phyloP scores from a whole-genome alignment of 768 basidiomycete genomes.

The Cystobasidium onofrii region DNA sequence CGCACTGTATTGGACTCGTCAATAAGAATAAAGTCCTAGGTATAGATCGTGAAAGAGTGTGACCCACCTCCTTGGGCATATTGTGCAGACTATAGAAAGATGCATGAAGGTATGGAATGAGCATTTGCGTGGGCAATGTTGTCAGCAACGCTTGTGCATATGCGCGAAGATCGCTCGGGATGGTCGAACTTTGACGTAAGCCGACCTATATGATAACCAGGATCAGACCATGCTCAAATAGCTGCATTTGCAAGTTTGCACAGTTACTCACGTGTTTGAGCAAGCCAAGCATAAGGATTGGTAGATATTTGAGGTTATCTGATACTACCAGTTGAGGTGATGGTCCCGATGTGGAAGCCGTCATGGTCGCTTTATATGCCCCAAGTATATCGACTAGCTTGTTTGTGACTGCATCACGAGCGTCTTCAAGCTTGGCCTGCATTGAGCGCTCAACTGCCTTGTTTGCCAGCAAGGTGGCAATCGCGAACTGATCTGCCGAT shows the following conservation, averaged over 20 bases:
- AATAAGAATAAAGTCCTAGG: not conserved
- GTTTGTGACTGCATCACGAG: slow-evolving; percentile 72
- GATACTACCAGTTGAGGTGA: slow-evolving; percentile 85
- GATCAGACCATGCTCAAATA: not conserved
- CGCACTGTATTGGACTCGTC: slow-evolving; percentile 55
- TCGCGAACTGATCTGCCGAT: slow-evolving; percentile 78
- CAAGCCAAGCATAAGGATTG: slow-evolving; percentile 76
- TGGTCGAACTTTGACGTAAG: slow-evolving; percentile 88
- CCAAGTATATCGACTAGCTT: slow-evolving; percentile 73
- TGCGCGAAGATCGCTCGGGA: slow-evolving; percentile 89
- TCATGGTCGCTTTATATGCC: slow-evolving; percentile 93
- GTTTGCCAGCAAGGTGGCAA: slow-evolving; percentile 74
- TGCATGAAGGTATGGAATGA: slow-evolving; percentile 91
- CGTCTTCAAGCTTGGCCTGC: slow-evolving; percentile 79
- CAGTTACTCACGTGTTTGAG: slow-evolving; percentile 83
- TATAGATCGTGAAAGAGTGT: not conserved
- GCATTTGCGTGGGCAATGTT: slow-evolving; percentile 77
- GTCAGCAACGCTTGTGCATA: slow-evolving; percentile 89
- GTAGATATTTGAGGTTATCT: slow-evolving; percentile 90
- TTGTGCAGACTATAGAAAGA: slow-evolving; percentile 91
- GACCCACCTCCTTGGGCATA: slow-evolving; percentile 77
- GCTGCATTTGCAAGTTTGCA: not conserved
- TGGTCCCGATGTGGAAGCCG: slow-evolving; percentile 81
- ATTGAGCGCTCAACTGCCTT: slow-evolving; percentile 85
- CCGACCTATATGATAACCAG: slow-evolving; percentile 57